These are phyloP conservation scores for Tylopilus plumbeoviolaceoides DNA, from an alignment of 768 basidiomycete genomes.

Conservation along the genomic window DNA sequence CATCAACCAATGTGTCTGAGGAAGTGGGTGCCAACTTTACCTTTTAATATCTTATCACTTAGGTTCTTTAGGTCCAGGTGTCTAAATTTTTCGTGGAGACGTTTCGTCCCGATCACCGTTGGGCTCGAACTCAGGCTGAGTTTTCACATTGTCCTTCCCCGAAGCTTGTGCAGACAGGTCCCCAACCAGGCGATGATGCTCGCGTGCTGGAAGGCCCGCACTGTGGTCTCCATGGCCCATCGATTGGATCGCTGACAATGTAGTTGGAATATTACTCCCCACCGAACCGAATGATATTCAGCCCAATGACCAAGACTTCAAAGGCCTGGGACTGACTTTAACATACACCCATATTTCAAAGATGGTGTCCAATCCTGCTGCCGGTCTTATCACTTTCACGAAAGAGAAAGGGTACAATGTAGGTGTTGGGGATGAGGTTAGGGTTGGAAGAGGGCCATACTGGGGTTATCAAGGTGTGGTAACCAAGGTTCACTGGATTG, in stretches of 20 bases:
- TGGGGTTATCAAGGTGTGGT: neutral
- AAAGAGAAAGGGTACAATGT: no score
- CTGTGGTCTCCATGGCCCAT: neutral
- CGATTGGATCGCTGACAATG: neutral
- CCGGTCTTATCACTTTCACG: neutral
- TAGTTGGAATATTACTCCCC: neutral
- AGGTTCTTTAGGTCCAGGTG: neutral
- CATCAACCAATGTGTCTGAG: neutral
- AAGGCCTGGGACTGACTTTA: neutral
- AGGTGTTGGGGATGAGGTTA: neutral
- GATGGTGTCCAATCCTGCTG: neutral
- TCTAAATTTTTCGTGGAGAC: neutral
- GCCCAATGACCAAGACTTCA: neutral
- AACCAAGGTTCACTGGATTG: neutral
- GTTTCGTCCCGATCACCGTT: neutral
- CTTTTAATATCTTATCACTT: neutral
- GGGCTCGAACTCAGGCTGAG: accelerated
- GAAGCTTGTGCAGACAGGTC: neutral
- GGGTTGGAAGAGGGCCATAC: neutral
- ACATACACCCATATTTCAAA: neutral
- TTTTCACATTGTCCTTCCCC: neutral
- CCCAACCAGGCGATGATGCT: neutral
- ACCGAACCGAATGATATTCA: neutral
- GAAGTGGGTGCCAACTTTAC: neutral
- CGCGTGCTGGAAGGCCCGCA: neutral